Evolutionary conservation across 73 alveolate genomes (phyloP).

Genomic region (Paramecium octaurelia): DNA sequence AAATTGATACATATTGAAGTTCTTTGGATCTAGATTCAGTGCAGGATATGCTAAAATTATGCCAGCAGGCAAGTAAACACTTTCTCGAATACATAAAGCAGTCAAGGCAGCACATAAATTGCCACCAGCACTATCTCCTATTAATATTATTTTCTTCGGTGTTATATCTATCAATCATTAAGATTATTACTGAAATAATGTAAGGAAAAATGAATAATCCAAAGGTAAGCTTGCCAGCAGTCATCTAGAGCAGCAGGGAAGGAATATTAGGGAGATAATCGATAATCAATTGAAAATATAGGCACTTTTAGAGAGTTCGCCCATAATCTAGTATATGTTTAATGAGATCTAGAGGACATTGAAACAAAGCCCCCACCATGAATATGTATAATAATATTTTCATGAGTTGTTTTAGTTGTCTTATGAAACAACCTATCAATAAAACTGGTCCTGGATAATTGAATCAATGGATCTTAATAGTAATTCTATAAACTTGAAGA

Average conservation of each 20-base stretch:
- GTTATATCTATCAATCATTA: background rate
- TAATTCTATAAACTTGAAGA: background rate
- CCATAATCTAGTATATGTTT: constrained; percentile 18
- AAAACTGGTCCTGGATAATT: background rate
- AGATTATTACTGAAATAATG: background rate
- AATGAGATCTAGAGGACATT: constrained; percentile 87
- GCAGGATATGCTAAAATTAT: constrained; percentile 54
- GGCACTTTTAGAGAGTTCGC: background rate
- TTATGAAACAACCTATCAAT: background rate
- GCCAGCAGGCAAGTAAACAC: constrained; percentile 33
- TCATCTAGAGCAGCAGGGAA: constrained; percentile 90
- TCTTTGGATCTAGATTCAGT: background rate
- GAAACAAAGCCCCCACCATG: constrained; percentile 98
- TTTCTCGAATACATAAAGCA: constrained; percentile 48
- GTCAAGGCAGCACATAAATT: constrained; percentile 71
- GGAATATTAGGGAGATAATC: constrained; percentile 84
- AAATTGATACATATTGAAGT: constrained; percentile 65
- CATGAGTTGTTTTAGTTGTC: background rate
- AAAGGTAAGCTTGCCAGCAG: constrained; percentile 86
- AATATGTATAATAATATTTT: constrained; percentile 74
- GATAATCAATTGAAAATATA: constrained; percentile 82
- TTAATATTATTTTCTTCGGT: constrained; percentile 67
- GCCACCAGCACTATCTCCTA: constrained; percentile 87
- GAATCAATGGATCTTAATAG: background rate
- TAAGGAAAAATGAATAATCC: constrained; percentile 66